Conservation (phyloP, 768 basidiomycete genomes). For the Tylopilus sp. region DNA sequence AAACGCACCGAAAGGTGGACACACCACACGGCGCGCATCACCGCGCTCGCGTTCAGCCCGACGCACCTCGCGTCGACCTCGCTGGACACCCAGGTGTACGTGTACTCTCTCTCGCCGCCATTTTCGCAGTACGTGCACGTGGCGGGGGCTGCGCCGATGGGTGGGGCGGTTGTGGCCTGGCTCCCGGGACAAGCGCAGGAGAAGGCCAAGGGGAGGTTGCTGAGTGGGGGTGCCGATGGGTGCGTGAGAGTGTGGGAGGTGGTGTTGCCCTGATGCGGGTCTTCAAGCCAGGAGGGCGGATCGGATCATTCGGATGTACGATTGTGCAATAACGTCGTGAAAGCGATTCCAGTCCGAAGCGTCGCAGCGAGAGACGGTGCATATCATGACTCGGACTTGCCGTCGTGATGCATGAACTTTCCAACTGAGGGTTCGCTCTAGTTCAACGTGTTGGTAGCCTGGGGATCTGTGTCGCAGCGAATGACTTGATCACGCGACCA, state of each 20-base stretch:
- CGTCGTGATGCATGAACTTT: too few relatives aligned
- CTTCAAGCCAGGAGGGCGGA: neutral
- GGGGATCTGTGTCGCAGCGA: too few relatives aligned
- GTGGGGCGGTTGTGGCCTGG: constrained; percentile 83
- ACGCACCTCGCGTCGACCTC: constrained; percentile 83
- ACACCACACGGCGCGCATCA: constrained; percentile 79
- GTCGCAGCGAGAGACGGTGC: too few relatives aligned
- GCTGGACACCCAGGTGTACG: constrained; percentile 88
- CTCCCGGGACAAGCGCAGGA: constrained; percentile 20
- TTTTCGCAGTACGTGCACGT: constrained; percentile 69
- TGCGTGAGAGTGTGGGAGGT: constrained; percentile 74
- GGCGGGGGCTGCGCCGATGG: constrained; percentile 83
- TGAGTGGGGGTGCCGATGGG: constrained; percentile 78
- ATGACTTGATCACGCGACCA: too few relatives aligned
- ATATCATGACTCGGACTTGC: too few relatives aligned
- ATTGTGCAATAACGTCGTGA: neutral
- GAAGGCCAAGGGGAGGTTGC: constrained; percentile 48
- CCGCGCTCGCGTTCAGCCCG: constrained; percentile 47
- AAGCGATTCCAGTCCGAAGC: too few relatives aligned
- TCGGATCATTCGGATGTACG: neutral
- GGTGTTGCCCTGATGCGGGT: constrained; percentile 19
- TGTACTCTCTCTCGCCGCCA: constrained; percentile 75
- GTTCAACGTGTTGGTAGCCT: too few relatives aligned
- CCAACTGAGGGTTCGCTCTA: too few relatives aligned
- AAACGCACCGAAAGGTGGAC: constrained; percentile 77